A percentile compares a stretch with the other conserved stretches of the same genome.
Conservation (phyloP, 345 rosid genomes). For the Pistacia vera region DNA sequence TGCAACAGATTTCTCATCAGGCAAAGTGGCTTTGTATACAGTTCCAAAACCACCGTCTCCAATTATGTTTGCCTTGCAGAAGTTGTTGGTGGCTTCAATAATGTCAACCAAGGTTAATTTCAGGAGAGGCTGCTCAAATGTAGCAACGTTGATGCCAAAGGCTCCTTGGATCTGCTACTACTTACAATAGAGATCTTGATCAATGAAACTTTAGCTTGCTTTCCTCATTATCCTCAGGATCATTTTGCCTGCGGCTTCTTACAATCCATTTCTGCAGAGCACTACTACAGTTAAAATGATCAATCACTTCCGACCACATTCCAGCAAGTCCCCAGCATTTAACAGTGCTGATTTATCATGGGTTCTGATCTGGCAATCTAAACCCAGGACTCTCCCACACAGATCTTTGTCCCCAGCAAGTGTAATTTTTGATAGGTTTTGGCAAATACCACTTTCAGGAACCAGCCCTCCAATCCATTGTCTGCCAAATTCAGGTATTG, state of each 20-base stretch:
- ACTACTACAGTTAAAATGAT: slow-evolving; percentile 33
- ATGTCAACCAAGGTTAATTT: no score
- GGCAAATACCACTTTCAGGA: slow-evolving; percentile 61
- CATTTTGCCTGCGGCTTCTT: slow-evolving; percentile 26
- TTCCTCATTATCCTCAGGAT: not conserved
- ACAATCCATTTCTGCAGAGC: slow-evolving; percentile 46
- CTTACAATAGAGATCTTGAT: slow-evolving; percentile 61
- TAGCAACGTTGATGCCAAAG: slow-evolving; percentile 79
- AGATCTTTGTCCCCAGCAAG: slow-evolving; percentile 67
- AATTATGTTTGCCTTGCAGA: no score
- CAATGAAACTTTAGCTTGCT: slow-evolving; percentile 53
- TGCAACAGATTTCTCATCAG: no score
- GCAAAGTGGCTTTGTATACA: no score
- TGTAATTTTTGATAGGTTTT: slow-evolving; percentile 43
- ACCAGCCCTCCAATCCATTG: slow-evolving; percentile 66
- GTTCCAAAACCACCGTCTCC: no score
- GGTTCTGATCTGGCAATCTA: slow-evolving; percentile 46
- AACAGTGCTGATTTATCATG: slow-evolving; percentile 32
- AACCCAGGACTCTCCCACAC: slow-evolving; percentile 51
- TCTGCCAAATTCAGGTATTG: slow-evolving; percentile 11
- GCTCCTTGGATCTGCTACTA: slow-evolving; percentile 81
- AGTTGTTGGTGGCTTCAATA: no score
- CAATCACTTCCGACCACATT: slow-evolving; percentile 41
- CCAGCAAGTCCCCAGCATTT: slow-evolving; percentile 62
- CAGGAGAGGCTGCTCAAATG: no score